A percentile compares a stretch with the other conserved stretches of the same genome.
These are phyloP conservation scores for Rhizopus arrhizus DNA, from an alignment of 371 early-diverging fungal species.

Conservation along the genomic window DNA sequence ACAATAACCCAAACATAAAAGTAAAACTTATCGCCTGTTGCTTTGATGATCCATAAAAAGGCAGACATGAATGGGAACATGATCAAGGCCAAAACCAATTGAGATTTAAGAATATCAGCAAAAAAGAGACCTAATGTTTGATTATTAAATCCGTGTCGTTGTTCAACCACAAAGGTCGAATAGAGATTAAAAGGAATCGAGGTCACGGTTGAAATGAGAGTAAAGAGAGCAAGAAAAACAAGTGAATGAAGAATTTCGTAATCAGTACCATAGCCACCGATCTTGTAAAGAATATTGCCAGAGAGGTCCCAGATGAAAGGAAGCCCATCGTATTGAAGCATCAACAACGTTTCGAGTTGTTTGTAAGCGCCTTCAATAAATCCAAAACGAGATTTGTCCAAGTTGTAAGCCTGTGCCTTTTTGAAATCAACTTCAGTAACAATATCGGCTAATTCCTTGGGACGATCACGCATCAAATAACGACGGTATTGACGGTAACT, in stretches of 20 bases:
- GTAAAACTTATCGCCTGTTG: conserved; percentile 85
- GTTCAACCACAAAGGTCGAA: conserved; percentile 94
- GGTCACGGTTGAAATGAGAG: conserved; percentile 64
- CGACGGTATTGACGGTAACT: conserved; percentile 78
- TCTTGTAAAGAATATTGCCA: conserved; percentile 54
- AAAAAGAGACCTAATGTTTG: conserved; percentile 84
- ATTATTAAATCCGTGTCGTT: conserved; percentile 97
- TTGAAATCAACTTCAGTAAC: conserved; percentile 74
- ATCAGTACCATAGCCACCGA: conserved; percentile 65
- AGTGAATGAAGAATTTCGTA: conserved; percentile 78
- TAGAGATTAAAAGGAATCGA: conserved; percentile 85
- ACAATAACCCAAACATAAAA: conserved; percentile 88
- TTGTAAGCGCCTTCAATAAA: conserved; percentile 66
- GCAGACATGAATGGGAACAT: conserved; percentile 82
- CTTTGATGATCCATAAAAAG: conserved; percentile 81
- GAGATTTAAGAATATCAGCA: conserved; percentile 79
- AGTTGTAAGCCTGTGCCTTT: conserved; percentile 85
- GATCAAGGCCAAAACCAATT: conserved; percentile 69
- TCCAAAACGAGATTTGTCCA: conserved; percentile 83
- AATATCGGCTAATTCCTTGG: conserved; percentile 65
- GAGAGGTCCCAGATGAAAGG: conserved; percentile 77
- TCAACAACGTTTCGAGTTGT: conserved; percentile 66
- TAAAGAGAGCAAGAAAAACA: conserved; percentile 70
- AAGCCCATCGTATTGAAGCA: conserved; percentile 69
- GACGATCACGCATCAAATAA: conserved; percentile 65